Evolutionary conservation across 805 yeast species (phyloP).

Genomic region (Nadsonia fulvescens): DNA sequence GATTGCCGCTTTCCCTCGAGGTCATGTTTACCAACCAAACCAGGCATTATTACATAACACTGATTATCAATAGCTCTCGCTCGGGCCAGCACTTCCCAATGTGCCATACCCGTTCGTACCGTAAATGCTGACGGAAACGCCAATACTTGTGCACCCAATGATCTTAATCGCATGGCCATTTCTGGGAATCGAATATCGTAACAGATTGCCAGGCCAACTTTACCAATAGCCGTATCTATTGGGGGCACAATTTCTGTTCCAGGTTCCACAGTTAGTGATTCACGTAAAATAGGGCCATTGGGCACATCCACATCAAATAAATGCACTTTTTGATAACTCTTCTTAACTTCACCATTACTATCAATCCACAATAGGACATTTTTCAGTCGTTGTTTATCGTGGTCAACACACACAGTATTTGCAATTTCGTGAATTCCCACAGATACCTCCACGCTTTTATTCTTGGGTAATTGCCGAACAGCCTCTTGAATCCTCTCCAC

Average conservation of each 20-base stretch:
- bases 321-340: slow-evolving; percentile 72
- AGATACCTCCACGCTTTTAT: slow-evolving; percentile 38
- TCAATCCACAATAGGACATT: slow-evolving; percentile 63
- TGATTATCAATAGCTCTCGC: slow-evolving; percentile 85
- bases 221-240: slow-evolving; percentile 40
- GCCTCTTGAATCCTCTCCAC: slow-evolving; percentile 25
- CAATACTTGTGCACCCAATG: slow-evolving; percentile 56
- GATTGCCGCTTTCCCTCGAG: slow-evolving; percentile 41
- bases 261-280: slow-evolving; percentile 65
- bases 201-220: slow-evolving; percentile 27
- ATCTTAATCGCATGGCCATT: slow-evolving; percentile 42
- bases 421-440: slow-evolving; percentile 80
- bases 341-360: slow-evolving; percentile 41
- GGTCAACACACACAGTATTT: slow-evolving; percentile 18
- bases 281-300: slow-evolving; percentile 59
- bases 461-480: slow-evolving; percentile 23
- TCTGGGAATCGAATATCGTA: slow-evolving; percentile 85
- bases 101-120: slow-evolving; percentile 75
- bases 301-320: slow-evolving; percentile 70
- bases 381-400: slow-evolving; percentile 29
- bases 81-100: slow-evolving; percentile 66
- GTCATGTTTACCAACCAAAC: slow-evolving; percentile 67
- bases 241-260: slow-evolving; percentile 41
- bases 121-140: slow-evolving; percentile 90
- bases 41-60: slow-evolving; percentile 73